Evolutionary conservation across 371 early-diverging fungal genomes (phyloP), one percentile per base, ranked within the genome.

Genomic region (Rhizopus sp.): DNA sequence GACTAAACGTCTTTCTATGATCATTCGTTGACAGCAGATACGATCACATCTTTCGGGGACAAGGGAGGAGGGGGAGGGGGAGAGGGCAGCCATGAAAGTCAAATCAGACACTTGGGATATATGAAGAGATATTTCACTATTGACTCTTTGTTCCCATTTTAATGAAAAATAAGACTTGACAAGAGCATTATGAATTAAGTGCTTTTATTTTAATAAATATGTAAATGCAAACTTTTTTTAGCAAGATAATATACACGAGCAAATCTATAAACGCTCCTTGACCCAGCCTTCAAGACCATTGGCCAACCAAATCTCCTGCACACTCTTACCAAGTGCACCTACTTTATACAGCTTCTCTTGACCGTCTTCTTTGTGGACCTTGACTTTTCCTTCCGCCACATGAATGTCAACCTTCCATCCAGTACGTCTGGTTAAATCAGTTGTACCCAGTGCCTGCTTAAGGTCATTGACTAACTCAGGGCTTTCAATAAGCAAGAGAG

Each of bases 211-310:
- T 2, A 23, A 23, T 23, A 23, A 23, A 23, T 23, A 23, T 23
- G 23, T 23, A 23, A 23, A 23, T 23, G 23, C 23, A 23, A 23
- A 23, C 23, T 23, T 23, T 23, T 23, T 23, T 23, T 23, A 23
- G 23, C 23, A 23, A 23, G 23, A 23, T 23, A 63, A n/a, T 50
- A 7, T 37, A 50, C 50, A 52, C 5, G 23, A 23, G 23, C 23
- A 23, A 23, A 23, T 52, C 23, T 70, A 75, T 57, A 78, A 60
- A 64, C 80, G 58, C 56, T 79, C 68, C 51, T 85, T 84, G 50
- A 92, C 92, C 97, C 96, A 97, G 51, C 88, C 88, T 74, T 95
- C 97, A 51, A 97, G 80, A 38, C 96, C 96, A 35, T 91, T 93
- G 15, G 87, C 92, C 16, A 93, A 87, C 82, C 94, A 88, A 53